These are phyloP conservation scores for Tricholoma sp. DNA, from an alignment of 768 basidiomycete species.

Conservation along the genomic window DNA sequence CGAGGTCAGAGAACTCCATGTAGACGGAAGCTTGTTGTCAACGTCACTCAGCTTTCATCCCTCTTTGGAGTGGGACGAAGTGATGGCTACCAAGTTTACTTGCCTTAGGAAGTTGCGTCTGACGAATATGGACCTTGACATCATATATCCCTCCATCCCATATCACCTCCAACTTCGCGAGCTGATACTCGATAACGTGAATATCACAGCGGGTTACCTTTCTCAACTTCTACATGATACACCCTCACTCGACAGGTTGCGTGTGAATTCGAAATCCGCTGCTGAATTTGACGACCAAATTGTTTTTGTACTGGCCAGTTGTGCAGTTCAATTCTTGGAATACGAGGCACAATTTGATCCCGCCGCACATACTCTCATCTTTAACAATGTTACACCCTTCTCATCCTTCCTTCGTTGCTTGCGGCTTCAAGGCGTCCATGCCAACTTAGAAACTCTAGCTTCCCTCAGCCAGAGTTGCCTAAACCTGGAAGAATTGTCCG, in stretches of 20 bases:
- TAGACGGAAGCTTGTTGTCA: conserved; percentile 39
- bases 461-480: conserved; percentile 29
- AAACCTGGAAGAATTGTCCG: conserved; percentile 34
- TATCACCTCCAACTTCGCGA: conserved; percentile 31
- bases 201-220: conserved; percentile 37
- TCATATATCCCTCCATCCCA: conserved; percentile 29
- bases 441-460: conserved; percentile 31
- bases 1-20: conserved; percentile 34
- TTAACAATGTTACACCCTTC: conserved; percentile 22
- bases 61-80: conserved; percentile 52
- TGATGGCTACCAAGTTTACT: conserved; percentile 39
- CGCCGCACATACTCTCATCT: conserved; percentile 21
- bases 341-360: conserved; percentile 34
- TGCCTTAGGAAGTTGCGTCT: conserved; percentile 38
- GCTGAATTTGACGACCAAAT: conserved; percentile 37
- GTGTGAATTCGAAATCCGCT: conserved; percentile 29
- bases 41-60: conserved; percentile 22
- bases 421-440: conserved; percentile 35
- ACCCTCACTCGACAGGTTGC: conserved; percentile 29
- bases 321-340: conserved; percentile 35
- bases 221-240: conserved; percentile 33
- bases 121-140: conserved; percentile 38
- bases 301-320: conserved; percentile 33
- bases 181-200: conserved; percentile 40
- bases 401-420: conserved; percentile 32